Base-by-base conservation (phyloP, 2,329 filamentous ascomycete species). In the Trichoderma hamatum region DNA sequence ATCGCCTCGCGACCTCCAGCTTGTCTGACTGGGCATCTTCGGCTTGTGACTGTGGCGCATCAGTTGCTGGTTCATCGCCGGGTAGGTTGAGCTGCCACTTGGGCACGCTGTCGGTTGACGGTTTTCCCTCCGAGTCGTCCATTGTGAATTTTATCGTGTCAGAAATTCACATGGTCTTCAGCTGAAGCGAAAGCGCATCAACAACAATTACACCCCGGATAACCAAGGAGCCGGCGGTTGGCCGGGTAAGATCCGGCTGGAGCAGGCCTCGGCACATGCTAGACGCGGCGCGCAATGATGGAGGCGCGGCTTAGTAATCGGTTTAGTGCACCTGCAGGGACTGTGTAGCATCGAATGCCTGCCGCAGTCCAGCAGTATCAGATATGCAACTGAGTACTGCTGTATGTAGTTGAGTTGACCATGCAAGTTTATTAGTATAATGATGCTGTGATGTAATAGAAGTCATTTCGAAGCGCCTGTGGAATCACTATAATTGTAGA, bases 1-100 rank as follows among this genome's bases (percentile, higher is more conserved):
- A 97, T 65, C 84, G 87, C 54, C 86, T 85, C 32, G 94, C 93
- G 76, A 93, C 88, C 19, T 93, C 88, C 43, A 83, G 74, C 39
- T 75, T 73, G 60, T 78, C 74, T 51, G 79, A 73, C 9, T 72
- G 70, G 43, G 14, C 28, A 11, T 63, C 39, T 65, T 70, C 68
- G 3, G 39, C 39, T 77, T 71, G 63, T 68, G 49, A 26, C 71
- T 43, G 70, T 69, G 68, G 63, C 63, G 61, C 68, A 67, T 70
- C 71, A 11, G 72, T 63, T 54, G 72, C 49, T 32, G 64, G 51
- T 21, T 36, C 68, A 32, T 71, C 67, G 28, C 70, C 63, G 24
- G 71, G 69, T 32, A 68, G 26, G 55, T 36, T 71, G 66, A 73
- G 78, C 72, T 79, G 78, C 78, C 77, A 79, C 54, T 72, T 71